Evolutionary conservation across 2,329 filamentous ascomycete species (phyloP).

Genomic region (Fusarium pseudonygamai): DNA sequence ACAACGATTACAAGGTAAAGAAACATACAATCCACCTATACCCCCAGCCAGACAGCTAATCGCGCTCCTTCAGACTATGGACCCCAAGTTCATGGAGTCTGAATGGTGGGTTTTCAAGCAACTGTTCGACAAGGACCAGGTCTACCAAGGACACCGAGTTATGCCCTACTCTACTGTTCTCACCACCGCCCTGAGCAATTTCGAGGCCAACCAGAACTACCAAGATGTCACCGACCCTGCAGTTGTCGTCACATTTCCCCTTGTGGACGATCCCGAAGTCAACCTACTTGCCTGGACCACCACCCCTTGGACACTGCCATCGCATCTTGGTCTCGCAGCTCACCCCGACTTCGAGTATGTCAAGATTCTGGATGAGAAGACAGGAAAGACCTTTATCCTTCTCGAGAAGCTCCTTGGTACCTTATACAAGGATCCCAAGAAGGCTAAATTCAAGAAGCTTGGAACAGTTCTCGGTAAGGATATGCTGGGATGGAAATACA

Average conservation of each 20-base stretch:
- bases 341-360: constrained; percentile 88
- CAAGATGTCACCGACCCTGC: constrained; percentile 93
- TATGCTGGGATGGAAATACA: constrained; percentile 89
- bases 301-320: constrained; percentile 86
- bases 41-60: constrained; percentile 11
- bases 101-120: constrained; percentile 98
- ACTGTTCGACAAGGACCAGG: constrained; percentile 86
- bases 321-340: constrained; percentile 79
- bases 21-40: not conserved
- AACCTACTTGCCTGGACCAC: constrained; percentile 88
- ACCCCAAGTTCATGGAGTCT: constrained; percentile 94
- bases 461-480: constrained; percentile 83
- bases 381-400: constrained; percentile 85
- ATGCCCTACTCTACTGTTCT: constrained; percentile 96
- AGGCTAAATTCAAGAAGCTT: constrained; percentile 88
- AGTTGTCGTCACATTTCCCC: constrained; percentile 86
- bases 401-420: constrained; percentile 83
- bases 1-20: constrained; percentile 89
- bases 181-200: constrained; percentile 90
- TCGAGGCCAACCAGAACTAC: constrained; percentile 94
- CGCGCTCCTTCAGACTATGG: constrained; percentile 76
- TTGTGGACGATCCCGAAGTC: constrained; percentile 79
- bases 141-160: constrained; percentile 90
- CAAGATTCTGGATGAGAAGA: constrained; percentile 84
- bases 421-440: constrained; percentile 94